Percentiles rank a stretch among this genome's conserved stretches.
phyloP scores from a whole-genome alignment of 2,329 filamentous ascomycete species.

The Penicillium oxalicum region DNA sequence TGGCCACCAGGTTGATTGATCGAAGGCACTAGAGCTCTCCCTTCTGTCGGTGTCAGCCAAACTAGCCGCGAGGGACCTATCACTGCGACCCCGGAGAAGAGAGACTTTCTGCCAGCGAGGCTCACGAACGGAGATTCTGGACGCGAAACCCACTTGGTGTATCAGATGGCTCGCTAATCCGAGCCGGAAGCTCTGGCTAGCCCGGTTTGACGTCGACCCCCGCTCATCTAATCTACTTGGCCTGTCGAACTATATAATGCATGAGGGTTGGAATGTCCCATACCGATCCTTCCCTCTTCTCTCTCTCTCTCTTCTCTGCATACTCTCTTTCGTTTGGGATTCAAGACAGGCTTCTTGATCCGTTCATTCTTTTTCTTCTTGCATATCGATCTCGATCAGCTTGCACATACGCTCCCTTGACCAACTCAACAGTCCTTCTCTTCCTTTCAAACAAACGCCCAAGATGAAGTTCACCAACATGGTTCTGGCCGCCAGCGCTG shows the following conservation, averaged over 20 bases:
- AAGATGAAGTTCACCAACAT: constrained; percentile 28
- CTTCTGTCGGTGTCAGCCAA: background rate
- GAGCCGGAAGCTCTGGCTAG: constrained; percentile 2
- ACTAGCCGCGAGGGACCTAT: background rate
- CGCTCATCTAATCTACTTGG: background rate
- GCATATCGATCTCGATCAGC: background rate
- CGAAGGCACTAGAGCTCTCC: constrained; percentile 2
- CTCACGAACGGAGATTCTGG: background rate
- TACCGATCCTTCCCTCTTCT: background rate
- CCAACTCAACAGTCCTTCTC: constrained; percentile 22
- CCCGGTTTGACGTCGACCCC: constrained; percentile 5
- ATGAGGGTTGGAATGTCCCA: background rate
- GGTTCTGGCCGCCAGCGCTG: constrained; percentile 26
- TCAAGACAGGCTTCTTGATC: constrained; percentile 23
- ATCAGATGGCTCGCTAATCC: constrained; percentile 9
- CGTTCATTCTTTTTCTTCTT: constrained; percentile 10
- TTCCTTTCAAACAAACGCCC: constrained; percentile 6
- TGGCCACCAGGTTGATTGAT: constrained; percentile 1
- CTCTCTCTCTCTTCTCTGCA: constrained; percentile 1
- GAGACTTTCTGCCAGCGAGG: too few relatives aligned
- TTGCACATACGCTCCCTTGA: constrained; percentile 13
- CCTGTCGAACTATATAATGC: constrained; percentile 9
- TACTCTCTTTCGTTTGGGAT: constrained; percentile 12
- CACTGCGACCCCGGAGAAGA: too few relatives aligned
- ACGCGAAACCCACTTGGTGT: constrained; percentile 13